Evolutionary conservation across 139 green algal genomes (phyloP).

Genomic region (Limnomonas spitsbergensis): DNA sequence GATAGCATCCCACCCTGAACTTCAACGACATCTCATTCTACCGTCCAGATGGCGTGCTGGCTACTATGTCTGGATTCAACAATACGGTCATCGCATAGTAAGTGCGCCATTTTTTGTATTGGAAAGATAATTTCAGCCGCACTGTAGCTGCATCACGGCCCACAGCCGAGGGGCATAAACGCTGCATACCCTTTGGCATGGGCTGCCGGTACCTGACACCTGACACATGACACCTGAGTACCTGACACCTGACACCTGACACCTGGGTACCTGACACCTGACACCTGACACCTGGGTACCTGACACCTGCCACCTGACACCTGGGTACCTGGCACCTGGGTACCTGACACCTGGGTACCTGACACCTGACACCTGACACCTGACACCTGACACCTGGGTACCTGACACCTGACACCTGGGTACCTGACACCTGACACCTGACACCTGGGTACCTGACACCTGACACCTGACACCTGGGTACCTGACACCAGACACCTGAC

Average conservation of each 20-base stretch:
- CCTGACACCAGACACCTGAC: too few species aligned
- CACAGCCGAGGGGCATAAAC: background rate
- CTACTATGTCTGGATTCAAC: slow-evolving; percentile 28
- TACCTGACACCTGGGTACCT: too few species aligned
- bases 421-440: too few species aligned
- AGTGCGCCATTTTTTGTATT: background rate
- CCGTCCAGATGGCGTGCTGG: slow-evolving; percentile 12
- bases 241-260: background rate
- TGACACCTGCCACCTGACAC: too few species aligned
- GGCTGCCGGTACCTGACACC: background rate
- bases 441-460: too few species aligned
- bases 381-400: too few species aligned
- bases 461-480: too few species aligned
- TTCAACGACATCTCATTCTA: background rate
- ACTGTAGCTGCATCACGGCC: background rate
- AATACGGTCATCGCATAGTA: slow-evolving; percentile 26
- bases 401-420: too few species aligned
- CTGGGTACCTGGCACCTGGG: too few species aligned
- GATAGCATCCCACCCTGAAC: background rate
- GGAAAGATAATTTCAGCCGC: background rate
- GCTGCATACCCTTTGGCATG: background rate
- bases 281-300: too few species aligned
- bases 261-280: background rate
- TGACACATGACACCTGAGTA: too few species aligned
- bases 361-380: too few species aligned